Evolutionary conservation across 305 asterid species (phyloP), one percentile per base, ranked within the genome.

Genomic region (Andrographis paniculata): DNA sequence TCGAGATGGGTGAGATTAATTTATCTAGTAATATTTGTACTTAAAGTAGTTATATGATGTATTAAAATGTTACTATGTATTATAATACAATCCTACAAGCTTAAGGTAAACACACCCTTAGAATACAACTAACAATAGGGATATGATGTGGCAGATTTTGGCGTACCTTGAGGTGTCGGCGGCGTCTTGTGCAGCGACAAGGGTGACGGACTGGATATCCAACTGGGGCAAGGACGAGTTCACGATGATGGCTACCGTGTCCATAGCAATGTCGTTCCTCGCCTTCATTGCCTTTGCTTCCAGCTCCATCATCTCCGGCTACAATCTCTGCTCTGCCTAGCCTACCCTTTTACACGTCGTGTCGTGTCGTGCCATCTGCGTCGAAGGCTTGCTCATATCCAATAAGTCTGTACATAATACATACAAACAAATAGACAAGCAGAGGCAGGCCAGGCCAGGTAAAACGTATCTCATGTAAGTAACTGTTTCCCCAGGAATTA

Each of bases 211-310:
- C 41, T 82, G 91, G 94, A 64, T 55, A 12, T 47, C 66, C 1
- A 82, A 82, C 54, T 82, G 91, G 94, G 94, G 94, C 45, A 72
- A 61, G 49, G 94, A 79, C 27, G 66, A 73, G 37, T 82, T 82
- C 56, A 72, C 91, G 6, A 21, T 63, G 55, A 79, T 75, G 87
- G 94, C 94, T 39, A 76, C 62, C 47, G 87, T 78, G 27, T 79
- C 94, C 0, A 74, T 82, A 8, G 60, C 79, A 2, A 41, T 82
- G 72, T 74, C 94, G 0, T 82, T 82, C 46, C 59, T 79, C 39
- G 79, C 87, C 9, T 82, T 82, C 61, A 0, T 58, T 23, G 84
- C 73, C 51, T 77, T 82, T 10, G 91, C 87, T 15, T 50, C 42
- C 10, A 79, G 84, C 58, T 67, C 84, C 42, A 73, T 76, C 38